Conservation (phyloP, 2,329 filamentous ascomycete genomes). For the Clarireedia homoeocarpa region DNA sequence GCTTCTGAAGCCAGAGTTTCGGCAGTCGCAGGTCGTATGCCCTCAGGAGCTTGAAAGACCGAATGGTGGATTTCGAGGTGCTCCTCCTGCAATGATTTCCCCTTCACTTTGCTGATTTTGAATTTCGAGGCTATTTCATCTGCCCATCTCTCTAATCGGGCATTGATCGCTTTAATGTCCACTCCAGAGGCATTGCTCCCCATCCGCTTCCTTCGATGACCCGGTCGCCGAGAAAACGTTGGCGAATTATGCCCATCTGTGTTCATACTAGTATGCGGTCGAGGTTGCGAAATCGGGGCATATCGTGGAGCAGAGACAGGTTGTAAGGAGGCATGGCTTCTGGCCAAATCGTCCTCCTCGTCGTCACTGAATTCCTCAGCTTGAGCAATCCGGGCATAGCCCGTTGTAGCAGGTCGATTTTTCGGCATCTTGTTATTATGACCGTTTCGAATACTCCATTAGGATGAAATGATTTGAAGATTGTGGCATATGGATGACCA, state of each 20-base stretch:
- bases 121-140: constrained; percentile 97
- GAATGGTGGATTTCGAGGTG: constrained; percentile 93
- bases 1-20: constrained; percentile 58
- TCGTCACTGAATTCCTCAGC: constrained; percentile 58
- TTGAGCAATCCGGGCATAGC: constrained; percentile 79
- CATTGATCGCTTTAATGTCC: constrained; percentile 97
- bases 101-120: constrained; percentile 74
- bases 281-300: constrained; percentile 54
- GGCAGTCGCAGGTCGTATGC: constrained; percentile 69
- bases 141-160: constrained; percentile 88
- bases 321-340: constrained; percentile 46
- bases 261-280: constrained; percentile 52
- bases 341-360: constrained; percentile 54
- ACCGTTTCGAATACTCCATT: constrained; percentile 3
- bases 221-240: constrained; percentile 36
- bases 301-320: constrained; percentile 51
- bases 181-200: constrained; percentile 78
- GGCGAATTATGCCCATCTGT: constrained; percentile 35
- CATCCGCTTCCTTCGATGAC: constrained; percentile 35
- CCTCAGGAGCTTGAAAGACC: constrained; percentile 89
- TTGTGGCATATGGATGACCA: not conserved
- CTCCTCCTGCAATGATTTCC: constrained; percentile 70
- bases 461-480: not conserved
- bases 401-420: constrained; percentile 58
- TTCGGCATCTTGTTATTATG: constrained; percentile 21